Evolutionary conservation across 306 rosid genomes (phyloP).

Genomic region (Dryas octopetala): DNA sequence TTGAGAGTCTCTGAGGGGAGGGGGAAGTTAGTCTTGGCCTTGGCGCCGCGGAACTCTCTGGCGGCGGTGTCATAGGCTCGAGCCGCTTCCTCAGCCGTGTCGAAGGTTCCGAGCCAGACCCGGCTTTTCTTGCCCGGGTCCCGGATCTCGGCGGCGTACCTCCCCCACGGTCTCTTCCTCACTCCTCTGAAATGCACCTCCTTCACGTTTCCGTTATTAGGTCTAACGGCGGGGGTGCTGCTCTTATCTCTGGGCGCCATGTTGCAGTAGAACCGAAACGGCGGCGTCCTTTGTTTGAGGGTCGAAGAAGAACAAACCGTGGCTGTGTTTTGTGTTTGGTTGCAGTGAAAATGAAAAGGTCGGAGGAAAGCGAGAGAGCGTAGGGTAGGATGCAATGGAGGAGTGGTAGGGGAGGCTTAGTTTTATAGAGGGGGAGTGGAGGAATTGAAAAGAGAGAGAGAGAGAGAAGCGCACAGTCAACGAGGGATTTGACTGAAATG

Average conservation of each 20-base stretch:
- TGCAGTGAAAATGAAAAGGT: too few relatives aligned
- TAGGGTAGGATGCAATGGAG: neutral
- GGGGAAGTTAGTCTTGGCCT: slow-evolving; percentile 91
- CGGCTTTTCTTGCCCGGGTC: slow-evolving; percentile 97
- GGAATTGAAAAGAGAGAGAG: slow-evolving; percentile 12
- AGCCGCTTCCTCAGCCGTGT: slow-evolving; percentile 95
- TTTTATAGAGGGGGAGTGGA: slow-evolving; percentile 42
- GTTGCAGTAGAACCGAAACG: neutral
- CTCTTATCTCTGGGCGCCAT: slow-evolving; percentile 86
- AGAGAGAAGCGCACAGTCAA: slow-evolving; percentile 42
- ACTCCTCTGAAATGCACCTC: slow-evolving; percentile 95
- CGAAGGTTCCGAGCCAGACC: slow-evolving; percentile 97
- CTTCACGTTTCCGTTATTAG: slow-evolving; percentile 33
- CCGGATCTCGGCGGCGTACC: slow-evolving; percentile 96
- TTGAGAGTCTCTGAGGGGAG: slow-evolving; percentile 30
- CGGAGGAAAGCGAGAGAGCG: neutral
- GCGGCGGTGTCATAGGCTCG: slow-evolving; percentile 92
- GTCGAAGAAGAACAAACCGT: too few relatives aligned
- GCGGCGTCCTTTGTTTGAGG: neutral
- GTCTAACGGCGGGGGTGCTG: slow-evolving; percentile 29
- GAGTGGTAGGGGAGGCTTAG: neutral
- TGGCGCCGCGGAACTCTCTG: slow-evolving; percentile 79
- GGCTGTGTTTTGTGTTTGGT: neutral
- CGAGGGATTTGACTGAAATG: slow-evolving; percentile 56
- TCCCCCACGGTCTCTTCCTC: slow-evolving; percentile 97